These are phyloP conservation scores for Vigna mungo DNA, from an alignment of 306 rosid species.

Conservation along the genomic window DNA sequence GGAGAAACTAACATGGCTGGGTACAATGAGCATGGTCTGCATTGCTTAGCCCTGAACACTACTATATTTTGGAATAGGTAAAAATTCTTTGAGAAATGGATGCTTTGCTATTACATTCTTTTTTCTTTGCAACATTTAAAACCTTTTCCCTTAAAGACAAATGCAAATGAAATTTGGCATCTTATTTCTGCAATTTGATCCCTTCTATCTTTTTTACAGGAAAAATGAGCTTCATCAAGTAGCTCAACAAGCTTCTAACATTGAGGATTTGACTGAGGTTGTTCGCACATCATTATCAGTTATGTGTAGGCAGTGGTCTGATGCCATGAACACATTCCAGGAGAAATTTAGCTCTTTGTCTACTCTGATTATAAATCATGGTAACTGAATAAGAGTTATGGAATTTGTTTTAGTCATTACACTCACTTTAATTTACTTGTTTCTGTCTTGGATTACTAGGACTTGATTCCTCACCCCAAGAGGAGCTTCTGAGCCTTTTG, in stretches of 20 bases:
- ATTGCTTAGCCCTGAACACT: conserved; percentile 82
- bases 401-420: conserved; percentile 27
- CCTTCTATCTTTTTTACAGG: conserved; percentile 53
- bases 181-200: conserved; percentile 46
- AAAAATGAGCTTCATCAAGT: conserved; percentile 94
- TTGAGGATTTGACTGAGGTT: conserved; percentile 88
- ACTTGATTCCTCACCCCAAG: conserved; percentile 85
- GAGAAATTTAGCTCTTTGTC: conserved; percentile 91
- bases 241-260: conserved; percentile 97
- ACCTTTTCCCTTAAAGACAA: neutral
- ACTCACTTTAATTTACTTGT: conserved; percentile 39
- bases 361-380: conserved; percentile 74
- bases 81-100: conserved; percentile 47
- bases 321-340: conserved; percentile 82
- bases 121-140: conserved; percentile 40
- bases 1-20: conserved; percentile 47
- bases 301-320: conserved; percentile 97
- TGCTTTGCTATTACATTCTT: conserved; percentile 28
- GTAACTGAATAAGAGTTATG: conserved; percentile 52
- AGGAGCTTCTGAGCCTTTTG: conserved; percentile 90
- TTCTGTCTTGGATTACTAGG: conserved; percentile 58
- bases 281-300: conserved; percentile 81
- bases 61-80: conserved; percentile 93
- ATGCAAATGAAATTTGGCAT: conserved; percentile 41
- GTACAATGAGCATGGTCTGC: conserved; percentile 71